Percentiles rank a stretch among this genome's conserved stretches.
These are phyloP conservation scores for Mollisiaceae sp. DNA, from an alignment of 2,329 filamentous ascomycete genomes.

Conservation along the genomic window DNA sequence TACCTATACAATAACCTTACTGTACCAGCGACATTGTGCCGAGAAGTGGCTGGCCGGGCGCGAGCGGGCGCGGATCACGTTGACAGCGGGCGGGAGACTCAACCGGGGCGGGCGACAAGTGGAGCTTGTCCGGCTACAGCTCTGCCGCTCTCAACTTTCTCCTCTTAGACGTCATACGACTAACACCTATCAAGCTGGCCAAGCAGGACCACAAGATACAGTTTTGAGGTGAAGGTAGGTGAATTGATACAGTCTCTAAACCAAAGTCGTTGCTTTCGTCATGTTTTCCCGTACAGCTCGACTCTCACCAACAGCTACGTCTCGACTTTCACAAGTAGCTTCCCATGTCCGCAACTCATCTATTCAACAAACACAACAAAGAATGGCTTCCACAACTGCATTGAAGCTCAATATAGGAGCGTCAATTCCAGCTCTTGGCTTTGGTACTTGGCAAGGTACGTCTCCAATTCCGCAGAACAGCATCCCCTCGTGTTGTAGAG, in stretches of 20 bases:
- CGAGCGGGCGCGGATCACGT: no score
- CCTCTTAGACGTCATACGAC: not conserved
- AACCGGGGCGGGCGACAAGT: not conserved
- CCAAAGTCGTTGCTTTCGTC: slow-evolving; percentile 9
- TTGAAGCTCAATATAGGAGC: slow-evolving; percentile 50
- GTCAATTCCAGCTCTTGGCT: slow-evolving; percentile 48
- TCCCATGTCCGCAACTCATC: slow-evolving; percentile 28
- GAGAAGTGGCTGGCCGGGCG: no score
- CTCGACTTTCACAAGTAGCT: slow-evolving; percentile 29
- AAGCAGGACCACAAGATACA: not conserved
- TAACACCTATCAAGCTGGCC: slow-evolving; percentile 1
- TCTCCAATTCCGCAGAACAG: not conserved
- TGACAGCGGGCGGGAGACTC: not conserved
- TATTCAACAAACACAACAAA: slow-evolving; percentile 25
- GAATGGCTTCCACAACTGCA: slow-evolving; percentile 34
- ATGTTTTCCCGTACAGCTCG: slow-evolving; percentile 31
- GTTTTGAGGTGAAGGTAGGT: no score
- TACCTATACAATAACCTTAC: no score
- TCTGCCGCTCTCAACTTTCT: not conserved
- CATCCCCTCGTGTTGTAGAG: not conserved
- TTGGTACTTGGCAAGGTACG: slow-evolving; percentile 47
- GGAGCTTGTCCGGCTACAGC: not conserved
- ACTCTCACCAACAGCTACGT: slow-evolving; percentile 21
- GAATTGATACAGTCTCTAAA: not conserved
- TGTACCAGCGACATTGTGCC: no score